Base-by-base conservation (phyloP, 139 green algal genomes). In the Auxenochlorella pyrenoidosa region DNA sequence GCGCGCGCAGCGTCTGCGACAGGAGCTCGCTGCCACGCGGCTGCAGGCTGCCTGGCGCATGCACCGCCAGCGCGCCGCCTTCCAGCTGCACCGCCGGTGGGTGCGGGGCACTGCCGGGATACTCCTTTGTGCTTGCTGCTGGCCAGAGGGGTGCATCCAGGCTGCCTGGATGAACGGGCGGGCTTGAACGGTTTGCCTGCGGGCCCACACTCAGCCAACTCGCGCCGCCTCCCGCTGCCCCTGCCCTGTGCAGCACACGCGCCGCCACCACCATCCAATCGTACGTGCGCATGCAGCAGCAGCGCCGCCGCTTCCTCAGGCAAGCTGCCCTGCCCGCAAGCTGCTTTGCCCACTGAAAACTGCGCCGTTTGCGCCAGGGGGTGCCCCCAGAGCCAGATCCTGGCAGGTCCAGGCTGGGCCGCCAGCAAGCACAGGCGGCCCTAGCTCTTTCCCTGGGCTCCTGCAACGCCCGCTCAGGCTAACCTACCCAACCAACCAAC, bases 11-110 rank as follows among this genome's bases (percentile, higher is more conserved):
- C 34, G 58, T 10, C 43, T 90, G 40, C 82, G 89, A 51, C 36
- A 82, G 15, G 79, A 94, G 16, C 38, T 19, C 13, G 94, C 95
- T 0, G 95, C 93, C 5, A 83, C 66, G 10, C 72, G 38, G 28
- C 86, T 94, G 63, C 92, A 95, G 84, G 66, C 91, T 19, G 6
- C 47, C 12, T 95, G 89, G 81, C 91, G 90, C 85, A 85, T 81
- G 83, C 71, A 91, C 75, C 28, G 15, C 70, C 28, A 30, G 36
- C 86, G 87, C 68, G 65, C 71, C 8, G 43, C 58, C 54, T 91
- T 89, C 72, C 28, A 70, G 71, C 72, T 81, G 59, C 83, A 90
- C 36, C 79, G 79, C 71, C 82, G 78, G 87, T 86, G 51, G 28
- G 72, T 77, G 36, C 41, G 44, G 72, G 19, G 73, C 26, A 1